Base-by-base conservation (phyloP, 1,139 yeast genomes). In the Wickerhamomyces sp. region DNA sequence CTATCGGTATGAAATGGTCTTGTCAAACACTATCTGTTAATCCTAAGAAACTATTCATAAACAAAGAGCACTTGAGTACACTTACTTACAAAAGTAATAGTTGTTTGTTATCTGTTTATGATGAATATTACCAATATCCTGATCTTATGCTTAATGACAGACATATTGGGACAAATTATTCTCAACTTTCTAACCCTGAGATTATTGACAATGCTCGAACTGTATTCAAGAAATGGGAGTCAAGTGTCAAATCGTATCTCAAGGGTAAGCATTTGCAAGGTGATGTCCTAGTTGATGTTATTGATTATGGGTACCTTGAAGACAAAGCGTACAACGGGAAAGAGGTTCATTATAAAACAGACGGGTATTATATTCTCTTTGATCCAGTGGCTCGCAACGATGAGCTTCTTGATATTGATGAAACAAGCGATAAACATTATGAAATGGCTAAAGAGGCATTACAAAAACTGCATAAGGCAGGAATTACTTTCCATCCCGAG, bases 1-100 rank as follows among this genome's bases (percentile, higher is more conserved):
- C 57, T 5, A 46, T 54, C 30, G 56, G 56, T 0, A 33, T 42
- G 19, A 33, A 32, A 3, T 54, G 58, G 58, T 51, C 57, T 0
- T 54, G 56, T 33, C 58, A 54, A 38, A 54, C 58, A 0, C 18
- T 54, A 4, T 28, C 38, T 4, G 43, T 52, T 15, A 48, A 52
- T 35, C 24, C 47, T 12, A 42, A 39, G 32, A 45, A 47, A 16
- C 32, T 54, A 9, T 54, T 38, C 29, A 12, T 26, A 2, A 51
- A 52, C 22, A 38, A 38, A 15, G 14, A 37, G 3, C 41, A 51
- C 30, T 22, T 33, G 9, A 17, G 33, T 6, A 12, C 12, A 1
- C 25, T 39, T 7, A 36, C 27, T 4, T 37, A 34, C 18, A 30
- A 35, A 2, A 38, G 36, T 9, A 22, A 37, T 3, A 29, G 38